phyloP scores from a whole-genome alignment of 2,329 filamentous ascomycete species.

The Lasiodiplodia sp. region DNA sequence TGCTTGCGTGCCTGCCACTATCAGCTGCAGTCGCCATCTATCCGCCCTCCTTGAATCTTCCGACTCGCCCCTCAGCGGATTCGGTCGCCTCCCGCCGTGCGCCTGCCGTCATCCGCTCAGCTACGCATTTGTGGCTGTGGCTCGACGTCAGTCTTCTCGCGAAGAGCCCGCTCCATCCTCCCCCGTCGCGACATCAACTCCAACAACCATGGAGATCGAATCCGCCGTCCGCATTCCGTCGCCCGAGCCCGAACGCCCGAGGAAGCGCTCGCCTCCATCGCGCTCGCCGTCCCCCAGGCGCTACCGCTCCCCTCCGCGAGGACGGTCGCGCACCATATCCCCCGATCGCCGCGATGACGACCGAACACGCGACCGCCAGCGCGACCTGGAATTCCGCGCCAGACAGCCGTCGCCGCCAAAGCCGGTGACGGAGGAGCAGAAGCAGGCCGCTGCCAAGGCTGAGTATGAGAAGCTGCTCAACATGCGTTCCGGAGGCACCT shows the following conservation, averaged over 20 bases:
- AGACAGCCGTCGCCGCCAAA: conserved; percentile 57
- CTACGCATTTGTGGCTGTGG: conserved; percentile 11
- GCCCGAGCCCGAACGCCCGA: conserved; percentile 58
- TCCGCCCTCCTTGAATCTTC: background rate
- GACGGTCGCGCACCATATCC: conserved; percentile 26
- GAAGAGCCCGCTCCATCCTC: background rate
- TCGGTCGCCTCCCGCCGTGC: conserved; percentile 8
- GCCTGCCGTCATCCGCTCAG: conserved; percentile 1
- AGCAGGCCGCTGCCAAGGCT: conserved; percentile 85
- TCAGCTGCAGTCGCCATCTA: conserved; percentile 3
- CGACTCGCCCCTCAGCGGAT: background rate
- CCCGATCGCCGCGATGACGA: conserved; percentile 52
- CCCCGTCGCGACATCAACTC: background rate
- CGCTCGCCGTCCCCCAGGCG: conserved; percentile 61
- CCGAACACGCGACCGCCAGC: conserved; percentile 53
- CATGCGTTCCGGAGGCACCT: conserved; percentile 94
- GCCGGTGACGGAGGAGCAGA: conserved; percentile 76
- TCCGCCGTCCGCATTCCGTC: conserved; percentile 67
- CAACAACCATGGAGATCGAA: conserved; percentile 45
- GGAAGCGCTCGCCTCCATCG: conserved; percentile 62
- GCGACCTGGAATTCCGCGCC: conserved; percentile 54
- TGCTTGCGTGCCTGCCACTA: conserved; percentile 6
- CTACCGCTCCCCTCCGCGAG: conserved; percentile 54
- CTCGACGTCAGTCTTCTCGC: background rate
- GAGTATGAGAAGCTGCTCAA: conserved; percentile 92